Conservation (phyloP, 2,329 filamentous ascomycete genomes). For the Trichoderma gracile region DNA sequence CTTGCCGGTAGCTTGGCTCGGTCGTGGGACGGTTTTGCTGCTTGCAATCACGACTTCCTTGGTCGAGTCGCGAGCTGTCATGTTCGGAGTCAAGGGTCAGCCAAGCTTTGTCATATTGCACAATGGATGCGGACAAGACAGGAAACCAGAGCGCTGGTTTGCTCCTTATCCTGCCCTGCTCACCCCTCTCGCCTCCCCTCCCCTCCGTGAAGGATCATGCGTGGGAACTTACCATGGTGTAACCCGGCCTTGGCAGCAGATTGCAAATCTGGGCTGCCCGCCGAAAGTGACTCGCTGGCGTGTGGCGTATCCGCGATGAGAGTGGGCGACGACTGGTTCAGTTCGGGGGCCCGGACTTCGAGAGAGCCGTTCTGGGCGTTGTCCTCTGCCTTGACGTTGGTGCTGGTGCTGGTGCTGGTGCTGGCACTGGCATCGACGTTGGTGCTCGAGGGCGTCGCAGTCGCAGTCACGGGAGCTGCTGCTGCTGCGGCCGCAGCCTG, state of each 20-base stretch:
- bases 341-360: constrained; percentile 3
- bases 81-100: not conserved
- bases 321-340: constrained; percentile 10
- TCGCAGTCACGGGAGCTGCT: constrained; percentile 32
- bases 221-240: constrained; percentile 17
- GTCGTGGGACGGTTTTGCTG: not conserved
- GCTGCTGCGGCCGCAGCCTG: constrained; percentile 39
- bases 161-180: not conserved
- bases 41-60: not conserved
- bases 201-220: not conserved
- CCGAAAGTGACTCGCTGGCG: constrained; percentile 19
- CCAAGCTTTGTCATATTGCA: no score
- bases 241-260: not conserved
- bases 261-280: constrained; percentile 3
- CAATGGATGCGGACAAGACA: not conserved
- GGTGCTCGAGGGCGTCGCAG: constrained; percentile 1
- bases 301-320: constrained; percentile 6
- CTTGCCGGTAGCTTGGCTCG: not conserved
- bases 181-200: not conserved
- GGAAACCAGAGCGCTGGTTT: not conserved
- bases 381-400: constrained; percentile 2
- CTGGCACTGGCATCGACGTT: no score
- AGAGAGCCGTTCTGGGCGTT: not conserved
- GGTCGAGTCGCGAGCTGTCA: constrained; percentile 6
- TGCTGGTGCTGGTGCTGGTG: not conserved